phyloP scores from a whole-genome alignment of 352 stramenopile genomes.

The Aphanomyces invadans region DNA sequence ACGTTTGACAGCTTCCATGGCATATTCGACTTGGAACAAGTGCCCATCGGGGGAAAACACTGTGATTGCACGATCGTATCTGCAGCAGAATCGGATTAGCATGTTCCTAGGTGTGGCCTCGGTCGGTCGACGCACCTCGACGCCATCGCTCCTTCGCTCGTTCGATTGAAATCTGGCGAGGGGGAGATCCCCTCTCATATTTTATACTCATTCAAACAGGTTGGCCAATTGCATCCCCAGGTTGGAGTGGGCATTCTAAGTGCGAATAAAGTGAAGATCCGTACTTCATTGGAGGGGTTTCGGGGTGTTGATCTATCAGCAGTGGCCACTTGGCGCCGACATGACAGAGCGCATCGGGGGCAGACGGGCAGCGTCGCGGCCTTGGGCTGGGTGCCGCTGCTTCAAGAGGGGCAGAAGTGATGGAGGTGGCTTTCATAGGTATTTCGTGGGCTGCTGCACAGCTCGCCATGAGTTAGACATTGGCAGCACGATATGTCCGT shows the following conservation, averaged over 20 bases:
- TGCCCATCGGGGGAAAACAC: constrained; percentile 99
- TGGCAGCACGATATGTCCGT: too few relatives aligned
- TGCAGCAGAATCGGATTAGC: constrained; percentile 30
- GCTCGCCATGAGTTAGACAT: too few relatives aligned
- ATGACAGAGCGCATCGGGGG: too few relatives aligned
- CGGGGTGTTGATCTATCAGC: neutral
- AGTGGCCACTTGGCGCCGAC: too few relatives aligned
- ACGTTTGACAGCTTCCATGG: constrained; percentile 98
- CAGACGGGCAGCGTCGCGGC: too few relatives aligned
- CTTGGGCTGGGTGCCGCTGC: too few relatives aligned
- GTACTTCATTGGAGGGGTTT: neutral
- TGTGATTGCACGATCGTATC: constrained; percentile 99
- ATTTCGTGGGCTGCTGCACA: too few relatives aligned
- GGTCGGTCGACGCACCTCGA: neutral
- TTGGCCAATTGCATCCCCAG: constrained; percentile 12
- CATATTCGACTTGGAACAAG: constrained; percentile 99
- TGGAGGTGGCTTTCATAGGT: too few relatives aligned
- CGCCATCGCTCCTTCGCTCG: neutral
- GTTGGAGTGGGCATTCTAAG: neutral
- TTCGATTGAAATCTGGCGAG: constrained; percentile 1
- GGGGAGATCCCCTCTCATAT: neutral
- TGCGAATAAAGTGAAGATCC: neutral
- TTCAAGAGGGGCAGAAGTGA: too few relatives aligned
- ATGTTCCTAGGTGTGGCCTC: too few relatives aligned
- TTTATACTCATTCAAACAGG: neutral